phyloP scores from a whole-genome alignment of 2,329 filamentous ascomycete genomes.

The Fusarium incarnatum region DNA sequence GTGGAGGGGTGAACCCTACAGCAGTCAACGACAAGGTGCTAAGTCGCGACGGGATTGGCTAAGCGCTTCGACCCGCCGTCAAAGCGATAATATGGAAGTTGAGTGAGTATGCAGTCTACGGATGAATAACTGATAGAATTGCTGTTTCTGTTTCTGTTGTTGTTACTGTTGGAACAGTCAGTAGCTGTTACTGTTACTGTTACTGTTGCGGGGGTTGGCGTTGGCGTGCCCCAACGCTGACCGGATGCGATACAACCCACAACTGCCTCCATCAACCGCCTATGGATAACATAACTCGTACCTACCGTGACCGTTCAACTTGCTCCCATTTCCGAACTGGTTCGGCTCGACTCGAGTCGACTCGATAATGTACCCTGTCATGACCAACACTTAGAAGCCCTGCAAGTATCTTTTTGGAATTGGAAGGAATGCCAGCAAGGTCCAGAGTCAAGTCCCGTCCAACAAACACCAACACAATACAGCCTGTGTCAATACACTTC shows the following conservation, averaged over 20 bases:
- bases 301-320: background rate
- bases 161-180: background rate
- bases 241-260: constrained; percentile 41
- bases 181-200: background rate
- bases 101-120: background rate
- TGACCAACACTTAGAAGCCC: background rate
- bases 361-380: background rate
- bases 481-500: background rate
- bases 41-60: constrained; percentile 29
- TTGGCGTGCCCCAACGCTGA: constrained; percentile 33
- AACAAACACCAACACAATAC: background rate
- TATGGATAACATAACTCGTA: background rate
- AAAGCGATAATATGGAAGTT: constrained; percentile 31
- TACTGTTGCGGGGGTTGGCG: constrained; percentile 5
- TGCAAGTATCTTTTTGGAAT: background rate
- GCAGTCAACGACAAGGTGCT: background rate
- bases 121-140: constrained; percentile 5
- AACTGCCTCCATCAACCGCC: background rate
- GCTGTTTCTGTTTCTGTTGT: background rate
- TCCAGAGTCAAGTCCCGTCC: background rate
- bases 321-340: background rate
- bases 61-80: constrained; percentile 27
- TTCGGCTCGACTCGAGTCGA: background rate
- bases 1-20: constrained; percentile 11
- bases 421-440: constrained; percentile 14